Evolutionary conservation across 345 rosid species (phyloP).

Genomic region (Abelmoschus esculentus): DNA sequence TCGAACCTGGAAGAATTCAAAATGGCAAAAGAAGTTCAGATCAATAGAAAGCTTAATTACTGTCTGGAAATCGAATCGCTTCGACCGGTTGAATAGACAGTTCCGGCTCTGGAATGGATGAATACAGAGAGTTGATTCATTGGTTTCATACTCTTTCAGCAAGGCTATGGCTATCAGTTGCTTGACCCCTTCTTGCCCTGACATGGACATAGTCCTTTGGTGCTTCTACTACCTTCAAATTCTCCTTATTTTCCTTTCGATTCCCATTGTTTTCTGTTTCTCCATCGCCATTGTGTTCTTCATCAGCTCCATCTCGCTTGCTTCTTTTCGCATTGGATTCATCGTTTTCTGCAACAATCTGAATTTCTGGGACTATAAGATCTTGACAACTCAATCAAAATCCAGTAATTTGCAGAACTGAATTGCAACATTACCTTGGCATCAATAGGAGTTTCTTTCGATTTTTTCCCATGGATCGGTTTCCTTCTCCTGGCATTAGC

Average conservation of each 20-base stretch:
- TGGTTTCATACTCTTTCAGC: constrained; percentile 52
- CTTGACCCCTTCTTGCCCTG: constrained; percentile 88
- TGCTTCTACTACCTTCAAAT: constrained; percentile 41
- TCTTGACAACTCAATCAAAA: neutral
- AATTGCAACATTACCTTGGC: neutral
- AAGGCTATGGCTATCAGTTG: constrained; percentile 88
- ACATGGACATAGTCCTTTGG: constrained; percentile 83
- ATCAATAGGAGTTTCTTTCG: neutral
- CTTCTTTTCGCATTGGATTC: constrained; percentile 39
- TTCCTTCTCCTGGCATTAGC: constrained; percentile 5
- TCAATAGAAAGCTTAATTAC: constrained; percentile 3
- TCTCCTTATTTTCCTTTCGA: neutral
- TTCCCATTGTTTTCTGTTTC: neutral
- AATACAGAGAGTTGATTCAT: neutral
- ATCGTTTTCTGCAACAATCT: constrained; percentile 24
- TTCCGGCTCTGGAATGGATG: constrained; percentile 30
- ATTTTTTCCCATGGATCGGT: neutral
- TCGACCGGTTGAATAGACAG: too few relatives aligned
- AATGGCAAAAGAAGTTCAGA: neutral
- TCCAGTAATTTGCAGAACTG: neutral
- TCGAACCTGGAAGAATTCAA: constrained; percentile 42
- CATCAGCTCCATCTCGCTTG: constrained; percentile 34
- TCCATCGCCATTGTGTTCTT: neutral
- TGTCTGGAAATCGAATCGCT: too few relatives aligned
- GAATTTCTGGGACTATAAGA: neutral